Base-by-base conservation (phyloP, 768 basidiomycete genomes). In the Cystobasidium onofrii region DNA sequence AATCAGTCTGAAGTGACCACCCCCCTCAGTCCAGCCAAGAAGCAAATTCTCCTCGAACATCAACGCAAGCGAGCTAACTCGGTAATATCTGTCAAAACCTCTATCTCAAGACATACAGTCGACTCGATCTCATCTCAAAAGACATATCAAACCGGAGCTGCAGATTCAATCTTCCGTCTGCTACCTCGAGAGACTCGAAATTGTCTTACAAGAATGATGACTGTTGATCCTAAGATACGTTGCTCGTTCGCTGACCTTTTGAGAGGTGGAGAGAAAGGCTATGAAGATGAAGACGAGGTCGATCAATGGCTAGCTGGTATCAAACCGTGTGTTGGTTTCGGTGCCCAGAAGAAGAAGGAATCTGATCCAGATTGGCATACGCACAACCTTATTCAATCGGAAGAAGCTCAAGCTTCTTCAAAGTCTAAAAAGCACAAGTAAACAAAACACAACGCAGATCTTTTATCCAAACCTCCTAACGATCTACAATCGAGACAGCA, bases 81-180 rank as follows among this genome's bases (percentile, higher is more conserved):
- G n/a, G 54, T 31, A 17, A 4, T 63, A 7, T 73, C 73, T 2
- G 39, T 61, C 36, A 73, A 64, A 20, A 73, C 73, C 6, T 64
- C 73, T 15, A 63, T 73, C 34, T 64, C 73, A 33, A 64, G 46
- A 54, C 61, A 64, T 36, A 64, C 61, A 33, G 73, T 52, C 62
- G 73, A 57, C 15, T 75, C 74, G 27, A 81, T 82, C 73, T 81
- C 81, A 7, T 81, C 81, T 9, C 80, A 81, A 57, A 76, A 86
- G 52, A 91, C 91, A 0, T 89, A 86, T 84, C 86, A 86, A 77
- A 80, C 83, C 64, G 87, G 86, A 69, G 89, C 90, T 23, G 88
- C 91, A 31, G 95, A 98, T 80, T 93, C 92, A 9, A 96, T 99
- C 79, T 98, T 99, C 85, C 88, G 95, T 23, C 85, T 98, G 12